A percentile compares a stretch with the other conserved stretches of the same genome.
These are phyloP conservation scores for Tetrahymena thermophila DNA, from an alignment of 73 alveolate species.

Conservation along the genomic window DNA sequence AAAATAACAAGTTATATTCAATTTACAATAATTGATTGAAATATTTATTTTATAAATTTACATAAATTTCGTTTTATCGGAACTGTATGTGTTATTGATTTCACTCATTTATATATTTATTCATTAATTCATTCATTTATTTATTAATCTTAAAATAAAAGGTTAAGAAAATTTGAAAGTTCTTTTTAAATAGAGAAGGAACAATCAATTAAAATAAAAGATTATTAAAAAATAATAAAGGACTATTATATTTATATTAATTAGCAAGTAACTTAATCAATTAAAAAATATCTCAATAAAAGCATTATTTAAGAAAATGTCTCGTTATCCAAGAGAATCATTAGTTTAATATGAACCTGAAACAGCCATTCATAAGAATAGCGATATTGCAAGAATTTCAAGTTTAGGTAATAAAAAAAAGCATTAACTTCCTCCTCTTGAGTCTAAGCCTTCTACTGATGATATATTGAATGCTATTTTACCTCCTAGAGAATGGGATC, in stretches of 20 bases:
- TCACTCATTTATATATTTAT: too few relatives aligned
- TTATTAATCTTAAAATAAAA: not conserved
- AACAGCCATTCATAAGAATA: slow-evolving; percentile 37
- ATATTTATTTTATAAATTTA: too few relatives aligned
- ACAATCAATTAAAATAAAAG: not conserved
- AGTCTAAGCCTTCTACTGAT: slow-evolving; percentile 79
- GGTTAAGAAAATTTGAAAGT: not conserved
- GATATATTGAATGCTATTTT: slow-evolving; percentile 82
- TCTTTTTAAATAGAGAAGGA: not conserved
- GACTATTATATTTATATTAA: not conserved
- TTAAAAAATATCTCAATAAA: not conserved
- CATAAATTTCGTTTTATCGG: not conserved
- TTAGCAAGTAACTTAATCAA: not conserved
- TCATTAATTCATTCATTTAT: not conserved
- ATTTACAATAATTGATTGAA: too few relatives aligned
- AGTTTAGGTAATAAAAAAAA: slow-evolving; percentile 48
- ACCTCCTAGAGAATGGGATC: slow-evolving; percentile 94
- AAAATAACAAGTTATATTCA: too few relatives aligned
- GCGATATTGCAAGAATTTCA: slow-evolving; percentile 4
- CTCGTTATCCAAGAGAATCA: slow-evolving; percentile 61
- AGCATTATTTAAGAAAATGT: not conserved
- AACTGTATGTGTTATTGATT: too few relatives aligned
- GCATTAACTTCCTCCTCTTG: slow-evolving; percentile 84
- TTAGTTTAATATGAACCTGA: slow-evolving; percentile 72
- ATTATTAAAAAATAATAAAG: not conserved